A percentile compares a stretch with the other conserved stretches of the same genome.
Conservation (phyloP, 2,329 filamentous ascomycete genomes). For the Colletotrichum musae region DNA sequence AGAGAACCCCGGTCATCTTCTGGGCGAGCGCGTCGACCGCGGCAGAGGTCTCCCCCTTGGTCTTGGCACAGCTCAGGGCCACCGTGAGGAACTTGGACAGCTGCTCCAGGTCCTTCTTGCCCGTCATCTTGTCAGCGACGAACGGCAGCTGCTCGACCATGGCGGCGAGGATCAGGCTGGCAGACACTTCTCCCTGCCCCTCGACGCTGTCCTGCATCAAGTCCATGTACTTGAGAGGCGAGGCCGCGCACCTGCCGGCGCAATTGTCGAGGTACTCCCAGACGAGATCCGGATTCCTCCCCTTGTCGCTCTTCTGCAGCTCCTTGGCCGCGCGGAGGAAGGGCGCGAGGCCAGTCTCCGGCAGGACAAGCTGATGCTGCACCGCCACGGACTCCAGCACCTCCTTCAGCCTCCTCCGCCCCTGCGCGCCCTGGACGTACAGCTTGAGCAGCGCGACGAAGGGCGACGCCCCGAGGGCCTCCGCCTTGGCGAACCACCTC, state of each 20-base stretch:
- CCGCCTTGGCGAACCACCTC: slow-evolving; percentile 88
- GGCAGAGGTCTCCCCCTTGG: slow-evolving; percentile 60
- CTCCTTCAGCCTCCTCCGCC: slow-evolving; percentile 42
- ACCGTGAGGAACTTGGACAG: slow-evolving; percentile 72
- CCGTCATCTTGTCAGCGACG: slow-evolving; percentile 64
- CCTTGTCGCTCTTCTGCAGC: slow-evolving; percentile 37
- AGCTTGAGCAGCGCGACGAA: slow-evolving; percentile 79
- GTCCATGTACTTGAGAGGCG: slow-evolving; percentile 88
- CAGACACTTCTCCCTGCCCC: slow-evolving; percentile 47
- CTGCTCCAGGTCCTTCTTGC: slow-evolving; percentile 57
- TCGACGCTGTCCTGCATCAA: slow-evolving; percentile 69
- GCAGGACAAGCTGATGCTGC: slow-evolving; percentile 77
- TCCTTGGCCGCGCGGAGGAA: slow-evolving; percentile 59
- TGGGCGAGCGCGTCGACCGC: slow-evolving; percentile 49
- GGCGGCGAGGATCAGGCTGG: slow-evolving; percentile 78
- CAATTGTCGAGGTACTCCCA: slow-evolving; percentile 88
- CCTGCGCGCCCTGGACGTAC: slow-evolving; percentile 32
- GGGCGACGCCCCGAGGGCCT: slow-evolving; percentile 75
- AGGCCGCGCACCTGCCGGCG: slow-evolving; percentile 79
- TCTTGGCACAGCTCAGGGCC: slow-evolving; percentile 68
- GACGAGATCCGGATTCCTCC: slow-evolving; percentile 58
- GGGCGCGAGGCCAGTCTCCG: slow-evolving; percentile 62
- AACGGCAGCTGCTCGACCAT: slow-evolving; percentile 86
- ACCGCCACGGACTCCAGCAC: slow-evolving; percentile 73
- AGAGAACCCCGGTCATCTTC: slow-evolving; percentile 44